Evolutionary conservation across 2,329 filamentous ascomycete genomes (phyloP), one percentile per base, ranked within the genome.

Genomic region (Venturia asperata): DNA sequence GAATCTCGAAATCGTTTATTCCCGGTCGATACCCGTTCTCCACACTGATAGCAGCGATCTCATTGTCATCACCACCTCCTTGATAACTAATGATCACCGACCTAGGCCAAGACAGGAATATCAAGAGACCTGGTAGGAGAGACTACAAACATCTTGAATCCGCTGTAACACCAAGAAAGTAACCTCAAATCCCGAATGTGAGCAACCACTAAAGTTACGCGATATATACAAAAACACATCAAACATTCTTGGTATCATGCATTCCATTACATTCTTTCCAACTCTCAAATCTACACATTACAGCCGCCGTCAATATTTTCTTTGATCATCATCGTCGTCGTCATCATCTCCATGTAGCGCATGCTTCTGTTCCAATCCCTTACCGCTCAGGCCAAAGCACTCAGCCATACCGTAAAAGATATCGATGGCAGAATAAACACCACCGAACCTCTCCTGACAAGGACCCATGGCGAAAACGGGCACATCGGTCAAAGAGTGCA

Each of bases 401-500:
- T 81, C 81, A 17, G 87, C 85, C 72, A 91, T 89, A 74, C 87
- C 86, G 77, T 86, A 91, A 71, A 91, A 91, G 68, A 91, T 79
- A 68, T 91, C 88, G 58, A 90, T 83, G 72, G 86, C 89, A 74
- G 80, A 85, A 69, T 86, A 90, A 3, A 87, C 77, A 65, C 89
- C 88, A 5, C 86, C 84, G 73, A 94, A 94, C 17, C 83, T 77
- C 70, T 90, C 87, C 74, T 91, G 87, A 77, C 90, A 93, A 6
- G 90, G 90, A 0, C 90, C 90, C 79, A 84, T 83, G 1, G 89
- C 88, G 71, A 89, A 93, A 24, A 94, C 87, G 19, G 75, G 75
- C 3, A 77, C 75, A 66, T 77, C 75, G 3, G 75, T 77, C 39
- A 77, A 68, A 9, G 69, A 72, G 65, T 77, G 75, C 43, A 77